These are phyloP conservation scores for Melaleuca alternifolia DNA, from an alignment of 345 rosid species.

Conservation along the genomic window DNA sequence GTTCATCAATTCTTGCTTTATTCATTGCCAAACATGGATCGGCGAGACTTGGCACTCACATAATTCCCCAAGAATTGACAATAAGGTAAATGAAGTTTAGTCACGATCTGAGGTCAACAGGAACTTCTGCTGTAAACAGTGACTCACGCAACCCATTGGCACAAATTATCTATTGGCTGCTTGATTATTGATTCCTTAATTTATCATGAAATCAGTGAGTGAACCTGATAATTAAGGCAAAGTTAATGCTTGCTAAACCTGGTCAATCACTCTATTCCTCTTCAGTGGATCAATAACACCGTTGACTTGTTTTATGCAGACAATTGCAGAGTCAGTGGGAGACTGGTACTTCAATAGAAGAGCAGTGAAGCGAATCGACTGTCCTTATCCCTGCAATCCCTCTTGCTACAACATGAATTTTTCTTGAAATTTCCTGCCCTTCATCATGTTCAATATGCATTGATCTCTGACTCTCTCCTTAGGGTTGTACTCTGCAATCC, in stretches of 20 bases:
- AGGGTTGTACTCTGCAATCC: neutral
- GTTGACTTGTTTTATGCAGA: conserved; percentile 23
- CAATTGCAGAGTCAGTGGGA: conserved; percentile 75
- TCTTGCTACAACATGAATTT: conserved; percentile 67
- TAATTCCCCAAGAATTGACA: conserved; percentile 51
- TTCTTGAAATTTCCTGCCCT: neutral
- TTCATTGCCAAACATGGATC: conserved; percentile 65
- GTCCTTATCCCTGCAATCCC: conserved; percentile 87
- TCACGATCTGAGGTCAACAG: neutral
- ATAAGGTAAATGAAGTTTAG: conserved; percentile 30
- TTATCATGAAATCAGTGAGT: neutral
- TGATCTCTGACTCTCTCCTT: neutral
- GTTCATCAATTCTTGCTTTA: conserved; percentile 80
- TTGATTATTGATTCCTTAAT: neutral
- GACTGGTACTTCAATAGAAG: conserved; percentile 75
- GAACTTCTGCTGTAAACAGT: neutral
- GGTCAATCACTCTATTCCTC: neutral
- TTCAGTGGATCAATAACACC: neutral
- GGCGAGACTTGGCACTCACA: conserved; percentile 67
- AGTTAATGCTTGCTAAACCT: neutral
- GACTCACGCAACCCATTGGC: neutral
- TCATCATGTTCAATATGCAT: neutral
- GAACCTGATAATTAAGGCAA: neutral
- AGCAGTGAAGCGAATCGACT: conserved; percentile 57
- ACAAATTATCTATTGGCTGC: neutral